phyloP scores from a whole-genome alignment of 805 yeast species.

The Candida anglica region DNA sequence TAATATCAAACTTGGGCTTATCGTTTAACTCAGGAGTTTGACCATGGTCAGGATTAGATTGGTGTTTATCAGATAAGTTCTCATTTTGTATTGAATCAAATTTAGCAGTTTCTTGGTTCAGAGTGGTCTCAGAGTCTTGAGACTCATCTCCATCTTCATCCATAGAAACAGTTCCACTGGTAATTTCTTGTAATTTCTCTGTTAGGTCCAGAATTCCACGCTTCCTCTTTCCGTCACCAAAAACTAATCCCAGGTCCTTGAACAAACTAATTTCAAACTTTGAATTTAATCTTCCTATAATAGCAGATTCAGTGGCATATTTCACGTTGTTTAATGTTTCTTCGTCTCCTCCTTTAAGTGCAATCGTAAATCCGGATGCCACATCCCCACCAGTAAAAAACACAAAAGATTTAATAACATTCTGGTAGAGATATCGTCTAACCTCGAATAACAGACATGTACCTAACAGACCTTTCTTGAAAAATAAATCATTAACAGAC shows the following conservation, averaged over 20 bases:
- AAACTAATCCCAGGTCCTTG: slow-evolving; percentile 16
- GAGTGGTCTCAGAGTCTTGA: background rate
- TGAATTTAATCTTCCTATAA: slow-evolving; percentile 72
- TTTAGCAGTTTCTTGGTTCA: too few relatives aligned
- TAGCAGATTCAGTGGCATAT: slow-evolving; percentile 74
- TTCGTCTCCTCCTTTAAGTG: slow-evolving; percentile 74
- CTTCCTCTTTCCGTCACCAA: slow-evolving; percentile 9
- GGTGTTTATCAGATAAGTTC: too few relatives aligned
- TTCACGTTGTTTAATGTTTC: slow-evolving; percentile 64
- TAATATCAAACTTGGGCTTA: too few relatives aligned
- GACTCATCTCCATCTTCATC: slow-evolving; percentile 4
- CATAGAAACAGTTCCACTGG: slow-evolving; percentile 7
- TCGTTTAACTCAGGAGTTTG: background rate
- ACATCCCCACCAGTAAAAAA: slow-evolving; percentile 74
- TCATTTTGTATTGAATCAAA: too few relatives aligned
- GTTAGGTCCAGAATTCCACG: slow-evolving; percentile 6
- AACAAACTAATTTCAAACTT: slow-evolving; percentile 58
- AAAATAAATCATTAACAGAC: slow-evolving; percentile 80
- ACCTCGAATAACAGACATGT: slow-evolving; percentile 70
- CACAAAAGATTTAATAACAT: slow-evolving; percentile 65
- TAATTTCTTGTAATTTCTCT: background rate
- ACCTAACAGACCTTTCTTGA: slow-evolving; percentile 60
- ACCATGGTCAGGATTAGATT: too few relatives aligned
- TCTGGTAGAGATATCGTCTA: slow-evolving; percentile 55
- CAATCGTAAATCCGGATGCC: slow-evolving; percentile 77